These are phyloP conservation scores for Leishmania tarentolae DNA, from an alignment of 208 protist species.

Conservation along the genomic window DNA sequence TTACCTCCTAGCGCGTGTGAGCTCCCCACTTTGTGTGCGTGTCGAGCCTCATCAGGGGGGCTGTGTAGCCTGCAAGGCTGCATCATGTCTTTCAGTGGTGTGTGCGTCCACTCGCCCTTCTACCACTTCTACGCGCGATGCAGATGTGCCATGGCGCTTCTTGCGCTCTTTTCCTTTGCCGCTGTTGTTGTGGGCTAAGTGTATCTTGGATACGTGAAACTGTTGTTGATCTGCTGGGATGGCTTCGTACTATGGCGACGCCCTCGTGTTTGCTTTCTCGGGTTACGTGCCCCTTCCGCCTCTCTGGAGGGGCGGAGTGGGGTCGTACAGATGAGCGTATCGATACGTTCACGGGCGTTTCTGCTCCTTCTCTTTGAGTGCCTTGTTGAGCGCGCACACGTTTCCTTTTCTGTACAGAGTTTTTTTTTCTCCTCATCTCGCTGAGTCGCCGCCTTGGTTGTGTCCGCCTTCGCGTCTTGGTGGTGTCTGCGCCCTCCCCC, in stretches of 20 bases:
- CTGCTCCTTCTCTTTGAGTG: neutral
- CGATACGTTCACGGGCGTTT: neutral
- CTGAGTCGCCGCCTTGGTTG: neutral
- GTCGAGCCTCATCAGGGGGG: neutral
- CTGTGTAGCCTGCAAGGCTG: neutral
- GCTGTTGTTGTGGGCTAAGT: neutral
- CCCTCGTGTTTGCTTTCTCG: neutral
- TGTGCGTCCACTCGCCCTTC: neutral
- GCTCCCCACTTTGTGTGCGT: neutral
- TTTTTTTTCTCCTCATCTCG: neutral
- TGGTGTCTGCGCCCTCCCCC: neutral
- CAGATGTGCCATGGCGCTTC: neutral
- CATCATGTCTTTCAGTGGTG: neutral
- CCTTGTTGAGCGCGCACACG: neutral
- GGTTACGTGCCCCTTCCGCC: neutral
- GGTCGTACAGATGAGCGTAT: neutral
- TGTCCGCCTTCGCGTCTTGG: neutral
- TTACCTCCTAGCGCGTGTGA: conserved; percentile 42
- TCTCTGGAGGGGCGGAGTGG: too few relatives aligned
- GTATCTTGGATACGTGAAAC: neutral
- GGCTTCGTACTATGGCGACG: neutral
- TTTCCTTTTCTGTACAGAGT: neutral
- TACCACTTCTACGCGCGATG: neutral
- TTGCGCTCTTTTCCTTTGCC: neutral
- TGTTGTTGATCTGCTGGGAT: neutral